These are phyloP conservation scores for Dissoconium aciculare DNA, from an alignment of 2,329 filamentous ascomycete genomes.

Conservation along the genomic window DNA sequence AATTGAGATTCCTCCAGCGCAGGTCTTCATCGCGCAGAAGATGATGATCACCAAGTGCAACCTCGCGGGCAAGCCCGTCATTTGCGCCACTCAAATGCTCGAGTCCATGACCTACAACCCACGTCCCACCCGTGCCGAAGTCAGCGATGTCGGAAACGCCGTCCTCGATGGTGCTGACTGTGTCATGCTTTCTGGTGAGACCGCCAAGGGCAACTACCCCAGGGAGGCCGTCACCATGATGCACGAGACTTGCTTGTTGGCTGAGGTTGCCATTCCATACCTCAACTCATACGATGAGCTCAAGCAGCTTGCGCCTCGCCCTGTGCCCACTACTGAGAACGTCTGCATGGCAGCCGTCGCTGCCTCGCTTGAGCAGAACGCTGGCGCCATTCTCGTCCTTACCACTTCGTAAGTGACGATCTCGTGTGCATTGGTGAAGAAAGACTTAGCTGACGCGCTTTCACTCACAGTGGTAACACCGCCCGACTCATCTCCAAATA, in stretches of 20 bases:
- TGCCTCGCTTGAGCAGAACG: conserved; percentile 88
- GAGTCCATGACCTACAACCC: conserved; percentile 99
- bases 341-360: conserved; percentile 95
- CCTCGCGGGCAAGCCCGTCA: conserved; percentile 94
- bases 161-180: conserved; percentile 96
- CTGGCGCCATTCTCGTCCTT: conserved; percentile 86
- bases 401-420: conserved; percentile 62
- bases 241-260: conserved; percentile 93
- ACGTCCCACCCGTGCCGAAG: conserved; percentile 91
- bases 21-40: conserved; percentile 99
- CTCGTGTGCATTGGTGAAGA: conserved; percentile 78
- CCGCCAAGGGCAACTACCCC: conserved; percentile 93
- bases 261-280: conserved; percentile 94
- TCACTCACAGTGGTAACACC: conserved; percentile 56
- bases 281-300: conserved; percentile 94
- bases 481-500: conserved; percentile 96
- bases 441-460: conserved; percentile 74
- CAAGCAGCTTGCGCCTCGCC: conserved; percentile 65
- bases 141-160: conserved; percentile 95
- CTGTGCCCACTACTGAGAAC: conserved; percentile 78
- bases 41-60: conserved; percentile 99
- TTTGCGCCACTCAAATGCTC: conserved; percentile 98
- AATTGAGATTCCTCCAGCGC: conserved; percentile 95
- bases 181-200: conserved; percentile 99
- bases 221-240: conserved; percentile 89